phyloP scores from a whole-genome alignment of 164 flowering plant species.

The Piper longum region DNA sequence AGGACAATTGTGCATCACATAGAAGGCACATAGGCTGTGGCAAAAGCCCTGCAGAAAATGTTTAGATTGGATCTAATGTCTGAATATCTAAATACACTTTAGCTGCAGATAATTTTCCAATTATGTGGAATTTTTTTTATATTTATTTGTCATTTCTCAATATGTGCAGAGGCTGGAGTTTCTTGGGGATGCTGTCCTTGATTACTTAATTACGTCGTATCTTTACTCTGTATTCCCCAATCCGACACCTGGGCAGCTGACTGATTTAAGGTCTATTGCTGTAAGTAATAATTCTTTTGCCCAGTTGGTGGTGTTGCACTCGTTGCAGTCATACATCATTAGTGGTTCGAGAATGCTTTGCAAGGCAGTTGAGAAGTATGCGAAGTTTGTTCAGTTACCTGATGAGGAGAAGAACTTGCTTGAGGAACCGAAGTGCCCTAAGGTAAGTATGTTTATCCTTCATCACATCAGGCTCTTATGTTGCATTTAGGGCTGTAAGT shows the following conservation, averaged over 20 bases:
- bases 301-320: slow-evolving; percentile 40
- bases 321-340: slow-evolving; percentile 53
- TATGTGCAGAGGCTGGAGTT: slow-evolving; percentile 77
- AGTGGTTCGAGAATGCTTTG: slow-evolving; percentile 44
- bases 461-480: background rate
- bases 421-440: slow-evolving; percentile 63
- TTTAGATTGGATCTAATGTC: background rate
- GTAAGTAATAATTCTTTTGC: slow-evolving; percentile 82
- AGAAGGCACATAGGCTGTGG: too few species aligned
- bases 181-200: slow-evolving; percentile 96
- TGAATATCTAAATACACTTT: background rate
- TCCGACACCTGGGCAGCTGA: slow-evolving; percentile 83
- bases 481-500: background rate
- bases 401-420: slow-evolving; percentile 13
- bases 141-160: background rate
- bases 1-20: too few species aligned
- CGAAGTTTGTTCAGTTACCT: slow-evolving; percentile 21
- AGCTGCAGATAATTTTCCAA: background rate
- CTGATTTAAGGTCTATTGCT: slow-evolving; percentile 67
- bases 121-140: background rate
- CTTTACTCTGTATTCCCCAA: slow-evolving; percentile 76
- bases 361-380: slow-evolving; percentile 42
- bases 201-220: slow-evolving; percentile 82
- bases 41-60: too few species aligned
- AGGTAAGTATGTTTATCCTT: slow-evolving; percentile 30